phyloP scores from a whole-genome alignment of 768 basidiomycete genomes.

The Suillus clintonianus region DNA sequence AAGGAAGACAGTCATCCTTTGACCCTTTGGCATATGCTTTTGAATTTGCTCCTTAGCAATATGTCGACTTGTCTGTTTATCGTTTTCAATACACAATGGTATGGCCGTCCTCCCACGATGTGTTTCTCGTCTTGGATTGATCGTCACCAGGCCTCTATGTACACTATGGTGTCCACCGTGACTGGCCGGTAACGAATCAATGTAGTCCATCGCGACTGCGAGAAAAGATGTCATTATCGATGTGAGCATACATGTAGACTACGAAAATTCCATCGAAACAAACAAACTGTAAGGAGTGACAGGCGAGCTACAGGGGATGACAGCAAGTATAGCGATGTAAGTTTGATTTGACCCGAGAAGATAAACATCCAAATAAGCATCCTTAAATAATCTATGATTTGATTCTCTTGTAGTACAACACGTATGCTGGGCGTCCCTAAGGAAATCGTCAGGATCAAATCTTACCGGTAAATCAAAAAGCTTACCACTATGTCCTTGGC shows the following conservation, averaged over 20 bases:
- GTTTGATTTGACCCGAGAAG: not conserved
- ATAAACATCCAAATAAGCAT: conserved; percentile 6
- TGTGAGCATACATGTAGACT: not conserved
- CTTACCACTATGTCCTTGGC: conserved; percentile 83
- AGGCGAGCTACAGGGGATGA: not conserved
- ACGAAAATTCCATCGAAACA: not conserved
- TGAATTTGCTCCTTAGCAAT: not conserved
- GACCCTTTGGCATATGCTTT: not conserved
- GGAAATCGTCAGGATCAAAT: conserved; percentile 33
- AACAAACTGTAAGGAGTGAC: not conserved
- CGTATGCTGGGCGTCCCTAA: conserved; percentile 70
- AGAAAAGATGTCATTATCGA: not conserved
- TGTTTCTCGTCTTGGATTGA: not conserved
- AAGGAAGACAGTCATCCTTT: not conserved
- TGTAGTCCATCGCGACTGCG: not conserved
- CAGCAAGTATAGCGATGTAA: conserved; percentile 1
- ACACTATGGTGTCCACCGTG: not conserved
- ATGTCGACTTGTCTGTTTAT: not conserved
- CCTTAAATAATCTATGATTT: conserved; percentile 17
- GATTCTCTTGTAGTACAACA: conserved; percentile 78
- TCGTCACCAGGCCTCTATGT: not conserved
- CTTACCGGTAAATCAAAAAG: conserved; percentile 2
- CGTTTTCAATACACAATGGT: not conserved
- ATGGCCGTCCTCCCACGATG: not conserved
- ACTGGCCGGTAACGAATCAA: not conserved